Base-by-base conservation (phyloP, 1,284 basidiomycete genomes). In the Ceratobasidium sp. region DNA sequence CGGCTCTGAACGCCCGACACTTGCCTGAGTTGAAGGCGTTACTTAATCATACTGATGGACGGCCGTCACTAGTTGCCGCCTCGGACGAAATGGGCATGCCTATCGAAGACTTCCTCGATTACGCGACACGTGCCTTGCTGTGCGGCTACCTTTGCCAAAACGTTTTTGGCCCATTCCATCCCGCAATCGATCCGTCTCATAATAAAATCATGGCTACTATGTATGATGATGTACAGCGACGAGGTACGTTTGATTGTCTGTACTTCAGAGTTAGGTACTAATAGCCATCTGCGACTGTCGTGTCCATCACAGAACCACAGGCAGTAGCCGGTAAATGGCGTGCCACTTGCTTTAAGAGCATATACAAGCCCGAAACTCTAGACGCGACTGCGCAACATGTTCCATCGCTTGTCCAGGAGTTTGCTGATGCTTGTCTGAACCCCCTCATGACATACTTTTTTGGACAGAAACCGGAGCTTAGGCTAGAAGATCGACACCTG, bases 141-240 rank as follows among this genome's bases (percentile, higher is more conserved):
- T 66, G 61, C 53, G 7, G 33, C 10, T 42, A 65, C 17, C 49
- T 77, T 13, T 20, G 17, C 45, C 8, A 47, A 6, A 28, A 39
- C 3, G n/a, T 77, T 7, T 75, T 77, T 31, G n/a, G 17, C 20
- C 76, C 49, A 15, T 75, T 77, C 26, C 76, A 77, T 37, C 76
- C 76, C 0, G 45, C 47, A 11, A 23, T 45, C 33, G 61, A 75
- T 23, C 4, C 26, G 6, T 51, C 54, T 4, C 73, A 42, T 6
- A 65, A 64, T 23, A 26, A 28, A 7, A 4, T 56, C 11, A 33
- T 75, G 5, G 35, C 26, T 17, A 10, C 10, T 6, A 54, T 75
- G 35, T 65, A 75, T n/a, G 35, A 54, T n/a, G 23, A 75, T 53
- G 23, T 75, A 11, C 39, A 39, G 26, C 28, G 26, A 10, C 49